Evolutionary conservation across 2,329 filamentous ascomycete species (phyloP), one percentile per base, ranked within the genome.

Genomic region (Fusarium transvaalense): DNA sequence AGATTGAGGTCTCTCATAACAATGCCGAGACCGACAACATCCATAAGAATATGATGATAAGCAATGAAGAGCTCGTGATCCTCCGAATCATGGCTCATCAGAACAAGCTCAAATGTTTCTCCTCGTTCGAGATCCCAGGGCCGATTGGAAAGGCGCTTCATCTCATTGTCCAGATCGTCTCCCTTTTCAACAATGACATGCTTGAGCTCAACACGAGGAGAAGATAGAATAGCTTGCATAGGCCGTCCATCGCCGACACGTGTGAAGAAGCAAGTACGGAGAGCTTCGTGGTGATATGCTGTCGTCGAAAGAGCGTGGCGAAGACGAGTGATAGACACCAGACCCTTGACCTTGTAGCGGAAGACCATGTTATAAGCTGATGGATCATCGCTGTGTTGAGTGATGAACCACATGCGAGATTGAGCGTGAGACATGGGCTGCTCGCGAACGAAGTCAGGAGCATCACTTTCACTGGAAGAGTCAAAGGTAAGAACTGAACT

Each of bases 351-450:
- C 6, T 32, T 15, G 29, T 42, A 41, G 8, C 19, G 38, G 21
- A 53, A 41, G 15, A 41, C 50, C 37, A 53, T 41, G 19, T 53
- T 42, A 15, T 42, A 53, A 14, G 50, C 29, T 8, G 50, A 17
- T 9, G 37, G 19, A 27, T 53, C 50, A 23, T 42, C 27, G 10
- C 27, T 32, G 21, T 41, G 37, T 14, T 23, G 38, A 1, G 37
- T 32, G 37, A 53, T 41, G 37, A 53, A 53, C 50, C 50, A 53
- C 37, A 53, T 42, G 15, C 50, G 37, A 10, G 37, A 21, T 13
- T 53, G 50, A 8, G 37, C 50, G 7, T 29, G 38, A 5, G 50
- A 53, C 50, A 53, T 53, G 17, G 34, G 23, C 10, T 51, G 34
- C 15, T 51, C 47, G 0, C 13, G 23, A 4, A 38, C 8, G 6